These are phyloP conservation scores for Strigomonas culicis DNA, from an alignment of 208 protist species.

Conservation along the genomic window DNA sequence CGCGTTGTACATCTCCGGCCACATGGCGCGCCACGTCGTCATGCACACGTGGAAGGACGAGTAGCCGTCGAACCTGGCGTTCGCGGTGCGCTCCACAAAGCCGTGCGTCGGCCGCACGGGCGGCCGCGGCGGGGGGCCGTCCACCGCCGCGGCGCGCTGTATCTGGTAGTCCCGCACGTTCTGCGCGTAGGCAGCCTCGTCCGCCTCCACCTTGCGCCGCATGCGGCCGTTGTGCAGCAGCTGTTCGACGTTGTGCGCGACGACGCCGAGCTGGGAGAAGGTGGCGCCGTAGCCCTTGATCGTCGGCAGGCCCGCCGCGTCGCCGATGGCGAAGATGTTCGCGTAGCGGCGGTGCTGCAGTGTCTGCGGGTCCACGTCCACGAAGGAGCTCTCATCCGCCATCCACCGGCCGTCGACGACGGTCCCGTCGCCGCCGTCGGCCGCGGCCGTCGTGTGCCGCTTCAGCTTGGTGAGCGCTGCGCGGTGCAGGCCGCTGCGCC, in stretches of 20 bases:
- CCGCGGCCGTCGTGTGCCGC: background rate
- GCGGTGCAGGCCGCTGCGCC: constrained; percentile 51
- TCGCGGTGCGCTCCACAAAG: constrained; percentile 13
- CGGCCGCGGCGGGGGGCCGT: background rate
- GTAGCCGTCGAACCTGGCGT: constrained; percentile 68
- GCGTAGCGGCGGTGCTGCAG: constrained; percentile 64
- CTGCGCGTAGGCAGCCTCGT: background rate
- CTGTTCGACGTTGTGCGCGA: constrained; percentile 77
- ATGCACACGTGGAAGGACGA: constrained; percentile 80
- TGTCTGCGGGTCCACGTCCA: constrained; percentile 68
- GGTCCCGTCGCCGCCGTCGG: background rate
- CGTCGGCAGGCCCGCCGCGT: constrained; percentile 74
- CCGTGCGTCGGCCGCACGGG: constrained; percentile 15
- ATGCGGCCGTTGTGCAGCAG: constrained; percentile 23
- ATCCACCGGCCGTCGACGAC: constrained; percentile 14
- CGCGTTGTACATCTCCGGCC: constrained; percentile 73
- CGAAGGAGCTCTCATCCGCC: constrained; percentile 47
- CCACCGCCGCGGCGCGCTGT: background rate
- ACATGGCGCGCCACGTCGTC: constrained; percentile 82
- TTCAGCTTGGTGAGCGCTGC: background rate
- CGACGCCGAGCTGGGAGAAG: constrained; percentile 77
- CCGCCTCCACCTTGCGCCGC: constrained; percentile 4
- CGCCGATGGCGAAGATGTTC: constrained; percentile 84
- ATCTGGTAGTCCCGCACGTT: background rate
- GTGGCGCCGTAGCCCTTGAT: constrained; percentile 78